A percentile compares a stretch with the other conserved stretches of the same genome.
Conservation (phyloP, 345 rosid genomes). For the Conringia planisiliqua region DNA sequence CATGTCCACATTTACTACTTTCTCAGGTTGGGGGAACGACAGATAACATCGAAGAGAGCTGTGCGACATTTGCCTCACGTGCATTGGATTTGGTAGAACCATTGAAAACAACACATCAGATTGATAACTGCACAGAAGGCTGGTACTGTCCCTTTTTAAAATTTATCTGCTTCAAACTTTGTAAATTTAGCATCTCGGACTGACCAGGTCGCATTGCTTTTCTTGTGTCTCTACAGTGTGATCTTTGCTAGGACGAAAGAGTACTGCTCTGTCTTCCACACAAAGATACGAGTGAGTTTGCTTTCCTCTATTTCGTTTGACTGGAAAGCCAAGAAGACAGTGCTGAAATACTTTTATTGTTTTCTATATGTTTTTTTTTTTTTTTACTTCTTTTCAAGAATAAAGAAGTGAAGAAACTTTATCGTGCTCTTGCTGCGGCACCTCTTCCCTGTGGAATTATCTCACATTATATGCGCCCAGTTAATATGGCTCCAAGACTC, state of each 20-base stretch:
- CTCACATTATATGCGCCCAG: slow-evolving; percentile 89
- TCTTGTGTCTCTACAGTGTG: slow-evolving; percentile 51
- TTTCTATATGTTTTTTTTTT: neutral
- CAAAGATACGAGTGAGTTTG: slow-evolving; percentile 62
- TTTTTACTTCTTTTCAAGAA: slow-evolving; percentile 39
- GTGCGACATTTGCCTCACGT: slow-evolving; percentile 83
- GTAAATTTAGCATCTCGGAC: neutral
- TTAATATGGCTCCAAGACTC: slow-evolving; percentile 78
- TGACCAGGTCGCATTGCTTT: neutral
- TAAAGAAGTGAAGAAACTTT: slow-evolving; percentile 79
- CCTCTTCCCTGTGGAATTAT: slow-evolving; percentile 72
- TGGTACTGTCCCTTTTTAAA: slow-evolving; percentile 46
- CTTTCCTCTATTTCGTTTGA: neutral
- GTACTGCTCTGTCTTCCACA: slow-evolving; percentile 79
- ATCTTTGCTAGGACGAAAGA: slow-evolving; percentile 77
- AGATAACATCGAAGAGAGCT: slow-evolving; percentile 90
- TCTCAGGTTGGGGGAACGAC: slow-evolving; percentile 88
- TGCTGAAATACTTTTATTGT: neutral
- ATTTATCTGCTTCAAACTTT: neutral
- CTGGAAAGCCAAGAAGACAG: neutral
- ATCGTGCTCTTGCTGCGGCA: slow-evolving; percentile 80
- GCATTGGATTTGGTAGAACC: slow-evolving; percentile 63
- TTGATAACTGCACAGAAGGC: slow-evolving; percentile 97
- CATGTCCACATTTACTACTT: neutral
- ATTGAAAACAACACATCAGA: slow-evolving; percentile 85